Evolutionary conservation across 306 rosid genomes (phyloP), one percentile per base, ranked within the genome.

Genomic region (Citrullus amarus): DNA sequence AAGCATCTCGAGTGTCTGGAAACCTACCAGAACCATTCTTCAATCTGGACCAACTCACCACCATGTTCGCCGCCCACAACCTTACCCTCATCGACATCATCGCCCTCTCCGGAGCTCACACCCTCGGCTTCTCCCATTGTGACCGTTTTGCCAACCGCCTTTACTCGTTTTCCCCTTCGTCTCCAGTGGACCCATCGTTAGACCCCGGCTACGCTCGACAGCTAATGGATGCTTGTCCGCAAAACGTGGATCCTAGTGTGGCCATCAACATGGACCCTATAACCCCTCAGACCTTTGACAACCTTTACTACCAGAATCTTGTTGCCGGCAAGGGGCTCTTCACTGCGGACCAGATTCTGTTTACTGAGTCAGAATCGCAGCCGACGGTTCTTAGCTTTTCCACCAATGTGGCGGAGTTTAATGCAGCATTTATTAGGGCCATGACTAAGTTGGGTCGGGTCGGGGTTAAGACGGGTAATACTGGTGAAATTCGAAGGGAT

Each of bases 11-110:
- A 0, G 97, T 95, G 0, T 78, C 81, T 5, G 87, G 86, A 54
- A 92, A 85, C 1, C 81, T 95, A 2, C 97, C 98, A 0, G 87
- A 80, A 20, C 87, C 96, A 2, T 30, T 2, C 6, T 90, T 86
- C 79, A 20, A 88, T 16, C 88, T 94, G 0, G 2, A 57, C 79
- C 67, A 56, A 22, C 79, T 76, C 11, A 12, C 9, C 0, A 39
- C 2, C 20, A 76, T 76, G 67, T 76, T 76, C 13, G 48, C 67
- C 10, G 3, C 6, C 0, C 67, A 76, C 79, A 36, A 12, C 13
- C 79, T 76, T 1, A 56, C 11, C 14, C 53, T 17, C 0, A 20
- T 58, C 54, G 79, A 76, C 36, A 22, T 76, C 18, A 76, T 76
- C 13, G 79, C 79, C 3, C 67, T 76, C 6, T 76, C 79, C 7